Base-by-base conservation (phyloP, 106 monocot species). In the Phalaenopsis aphrodite region DNA sequence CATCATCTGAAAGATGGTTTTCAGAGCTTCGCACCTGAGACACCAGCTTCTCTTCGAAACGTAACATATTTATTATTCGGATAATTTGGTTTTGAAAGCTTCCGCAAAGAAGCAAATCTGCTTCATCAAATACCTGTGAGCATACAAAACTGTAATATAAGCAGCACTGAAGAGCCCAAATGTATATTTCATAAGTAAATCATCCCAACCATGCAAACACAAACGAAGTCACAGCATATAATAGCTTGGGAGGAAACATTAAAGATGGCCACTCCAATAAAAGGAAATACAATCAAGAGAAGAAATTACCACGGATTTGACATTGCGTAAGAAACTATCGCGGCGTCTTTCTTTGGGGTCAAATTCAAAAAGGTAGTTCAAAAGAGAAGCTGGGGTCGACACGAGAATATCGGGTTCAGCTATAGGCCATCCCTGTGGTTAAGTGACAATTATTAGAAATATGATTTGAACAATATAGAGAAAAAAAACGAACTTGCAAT, bases 21-120 rank as follows among this genome's bases (percentile, higher is more conserved):
- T 80, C 41, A 79, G 83, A 77, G 23, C 30, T 81, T 39, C 78
- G 66, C 79, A 80, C 84, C 79, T 72, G 89, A 55, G 99, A 99
- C 55, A 87, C 55, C 74, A 84, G 85, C 36, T 99, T 99, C 85
- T 99, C 99, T 48, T 99, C 93, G 79, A 91, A 99, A 43, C 99
- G 88, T 56, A 99, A 81, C 95, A 95, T 88, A 81, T 99, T 84
- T 83, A 99, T 95, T 30, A 99, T 81, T 78, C 89, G 94, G 43
- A 95, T 87, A 61, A 95, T 81, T 87, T 93, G 93, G 77, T 99
- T 94, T 66, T 99, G 88, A 67, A 94, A 99, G 78, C 99, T 93
- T 81, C 99, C 99, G 86, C 94, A 99, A 1, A 99, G 91, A 84
- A 99, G 93, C 93, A 99, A 92, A 76, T 99, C 99, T 78, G 99